Conservation (phyloP, 352 stramenopile genomes). For the Pythium aristosporum region DNA sequence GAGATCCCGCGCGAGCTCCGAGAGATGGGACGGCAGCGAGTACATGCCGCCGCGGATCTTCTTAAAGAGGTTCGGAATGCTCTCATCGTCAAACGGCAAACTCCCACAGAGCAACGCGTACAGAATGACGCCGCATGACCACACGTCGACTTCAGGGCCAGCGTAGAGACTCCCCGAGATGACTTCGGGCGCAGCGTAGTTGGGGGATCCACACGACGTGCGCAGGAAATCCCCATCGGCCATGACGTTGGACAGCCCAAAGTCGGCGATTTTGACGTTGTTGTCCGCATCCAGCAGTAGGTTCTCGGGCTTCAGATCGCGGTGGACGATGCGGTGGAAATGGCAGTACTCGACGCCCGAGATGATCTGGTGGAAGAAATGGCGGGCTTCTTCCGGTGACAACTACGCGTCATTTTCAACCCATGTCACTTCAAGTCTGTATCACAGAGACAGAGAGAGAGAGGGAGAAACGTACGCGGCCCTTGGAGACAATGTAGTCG, state of each 20-base stretch:
- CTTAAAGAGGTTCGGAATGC: slow-evolving; percentile 98
- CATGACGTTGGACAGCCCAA: slow-evolving; percentile 99
- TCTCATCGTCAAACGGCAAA: slow-evolving; percentile 99
- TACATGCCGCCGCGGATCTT: slow-evolving; percentile 99
- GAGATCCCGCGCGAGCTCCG: slow-evolving; percentile 94
- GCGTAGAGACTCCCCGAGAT: slow-evolving; percentile 98
- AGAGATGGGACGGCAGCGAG: slow-evolving; percentile 95
- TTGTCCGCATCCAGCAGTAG: slow-evolving; percentile 97
- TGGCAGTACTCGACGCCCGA: slow-evolving; percentile 99
- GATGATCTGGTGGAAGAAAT: slow-evolving; percentile 99
- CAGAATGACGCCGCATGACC: slow-evolving; percentile 98
- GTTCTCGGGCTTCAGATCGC: slow-evolving; percentile 98
- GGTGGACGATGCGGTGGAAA: slow-evolving; percentile 98
- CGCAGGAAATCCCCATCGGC: slow-evolving; percentile 98
- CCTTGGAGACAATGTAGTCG: slow-evolving; percentile 99
- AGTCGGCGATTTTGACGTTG: slow-evolving; percentile 99
- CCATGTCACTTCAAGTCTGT: not conserved
- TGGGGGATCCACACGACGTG: slow-evolving; percentile 97
- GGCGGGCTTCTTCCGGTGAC: slow-evolving; percentile 95
- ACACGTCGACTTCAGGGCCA: slow-evolving; percentile 98
- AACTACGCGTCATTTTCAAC: slow-evolving; percentile 35
- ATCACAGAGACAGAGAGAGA: not conserved
- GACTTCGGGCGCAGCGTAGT: slow-evolving; percentile 99
- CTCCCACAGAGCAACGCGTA: slow-evolving; percentile 98
- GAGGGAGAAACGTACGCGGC: slow-evolving; percentile 47